A percentile compares a stretch with the other conserved stretches of the same genome.
phyloP scores from a whole-genome alignment of 1,139 yeast genomes.

The Geotrichum carabidarum region DNA sequence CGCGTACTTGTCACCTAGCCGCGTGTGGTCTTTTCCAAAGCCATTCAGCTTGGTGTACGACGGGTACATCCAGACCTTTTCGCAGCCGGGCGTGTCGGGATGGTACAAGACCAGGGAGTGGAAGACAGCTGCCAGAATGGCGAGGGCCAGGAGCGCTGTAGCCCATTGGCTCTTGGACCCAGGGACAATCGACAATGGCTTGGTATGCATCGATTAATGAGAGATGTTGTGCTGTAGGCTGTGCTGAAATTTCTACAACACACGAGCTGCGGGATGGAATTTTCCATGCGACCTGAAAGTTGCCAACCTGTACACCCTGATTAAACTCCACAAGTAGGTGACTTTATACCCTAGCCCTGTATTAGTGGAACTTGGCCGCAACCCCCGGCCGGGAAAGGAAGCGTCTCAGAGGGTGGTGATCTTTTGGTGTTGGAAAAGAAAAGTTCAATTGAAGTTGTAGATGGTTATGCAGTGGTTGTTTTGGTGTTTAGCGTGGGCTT shows the following conservation, averaged over 20 bases:
- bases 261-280: too few relatives aligned
- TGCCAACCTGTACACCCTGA: too few relatives aligned
- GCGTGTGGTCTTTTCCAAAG: slow-evolving; percentile 66
- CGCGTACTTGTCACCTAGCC: slow-evolving; percentile 73
- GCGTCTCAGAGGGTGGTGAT: too few relatives aligned
- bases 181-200: neutral
- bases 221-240: neutral
- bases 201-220: slow-evolving; percentile 2
- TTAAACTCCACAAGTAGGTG: neutral
- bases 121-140: slow-evolving; percentile 11
- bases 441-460: too few relatives aligned
- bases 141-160: neutral
- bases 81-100: slow-evolving; percentile 23
- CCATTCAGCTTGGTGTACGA: slow-evolving; percentile 47
- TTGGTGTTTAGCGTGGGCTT: too few relatives aligned
- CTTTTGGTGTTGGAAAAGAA: too few relatives aligned
- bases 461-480: too few relatives aligned
- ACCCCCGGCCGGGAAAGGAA: too few relatives aligned
- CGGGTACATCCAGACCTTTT: slow-evolving; percentile 24
- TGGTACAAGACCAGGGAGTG: slow-evolving; percentile 18
- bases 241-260: neutral
- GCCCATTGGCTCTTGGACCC: slow-evolving; percentile 8
- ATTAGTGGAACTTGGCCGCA: too few relatives aligned
- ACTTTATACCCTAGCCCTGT: neutral
- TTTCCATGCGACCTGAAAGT: too few relatives aligned